These are phyloP conservation scores for Hypericum perforatum DNA, from an alignment of 345 rosid species.

Conservation along the genomic window DNA sequence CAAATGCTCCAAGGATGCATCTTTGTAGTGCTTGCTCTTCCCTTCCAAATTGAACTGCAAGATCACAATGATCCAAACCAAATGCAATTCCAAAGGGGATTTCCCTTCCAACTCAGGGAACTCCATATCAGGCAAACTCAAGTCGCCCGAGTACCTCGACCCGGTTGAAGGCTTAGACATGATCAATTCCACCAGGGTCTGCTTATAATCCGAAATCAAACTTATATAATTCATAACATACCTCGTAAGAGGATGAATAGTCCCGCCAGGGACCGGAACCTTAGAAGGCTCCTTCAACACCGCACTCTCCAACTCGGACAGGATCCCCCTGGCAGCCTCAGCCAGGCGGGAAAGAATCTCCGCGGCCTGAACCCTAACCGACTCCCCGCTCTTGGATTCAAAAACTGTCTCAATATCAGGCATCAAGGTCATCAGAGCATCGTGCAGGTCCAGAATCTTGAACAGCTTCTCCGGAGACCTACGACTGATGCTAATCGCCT, in stretches of 20 bases:
- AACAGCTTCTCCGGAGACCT: conserved; percentile 91
- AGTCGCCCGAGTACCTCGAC: conserved; percentile 67
- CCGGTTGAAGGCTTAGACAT: conserved; percentile 69
- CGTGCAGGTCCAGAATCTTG: conserved; percentile 83
- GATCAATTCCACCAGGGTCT: conserved; percentile 59
- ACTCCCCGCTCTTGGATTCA: conserved; percentile 44
- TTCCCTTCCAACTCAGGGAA: conserved; percentile 59
- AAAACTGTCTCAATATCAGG: conserved; percentile 79
- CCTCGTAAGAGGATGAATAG: conserved; percentile 90
- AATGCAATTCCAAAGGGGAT: conserved; percentile 62
- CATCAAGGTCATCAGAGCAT: conserved; percentile 51
- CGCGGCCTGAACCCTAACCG: conserved; percentile 54
- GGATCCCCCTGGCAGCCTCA: conserved; percentile 77
- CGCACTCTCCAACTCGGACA: conserved; percentile 77
- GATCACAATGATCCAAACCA: conserved; percentile 82
- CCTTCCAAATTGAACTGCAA: conserved; percentile 82
- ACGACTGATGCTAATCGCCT: conserved; percentile 77
- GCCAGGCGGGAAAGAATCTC: conserved; percentile 77
- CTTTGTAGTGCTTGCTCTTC: conserved; percentile 73
- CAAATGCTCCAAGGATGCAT: conserved; percentile 54
- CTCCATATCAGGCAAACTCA: conserved; percentile 68
- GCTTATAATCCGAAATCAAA: conserved; percentile 85
- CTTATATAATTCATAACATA: conserved; percentile 94
- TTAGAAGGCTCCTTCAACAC: conserved; percentile 65
- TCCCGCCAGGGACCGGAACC: conserved; percentile 83